Conservation (phyloP, 495 filamentous ascomycete species). For the Rusavskia elegans region DNA sequence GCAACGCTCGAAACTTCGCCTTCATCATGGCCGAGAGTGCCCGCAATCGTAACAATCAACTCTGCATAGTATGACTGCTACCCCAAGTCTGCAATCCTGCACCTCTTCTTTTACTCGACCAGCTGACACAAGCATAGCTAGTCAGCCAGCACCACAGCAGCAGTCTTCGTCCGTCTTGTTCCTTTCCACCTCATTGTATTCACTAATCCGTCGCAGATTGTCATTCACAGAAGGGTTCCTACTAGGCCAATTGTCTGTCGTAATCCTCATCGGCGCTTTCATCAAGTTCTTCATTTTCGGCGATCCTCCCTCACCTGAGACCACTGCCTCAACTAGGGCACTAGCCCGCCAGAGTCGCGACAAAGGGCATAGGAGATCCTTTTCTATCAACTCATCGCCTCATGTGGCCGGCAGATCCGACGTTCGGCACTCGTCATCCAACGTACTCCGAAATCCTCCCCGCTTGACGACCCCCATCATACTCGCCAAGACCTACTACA, state of each 20-base stretch:
- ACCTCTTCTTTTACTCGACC: neutral
- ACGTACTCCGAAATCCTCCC: constrained; percentile 48
- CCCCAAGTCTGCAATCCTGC: neutral
- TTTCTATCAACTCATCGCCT: constrained; percentile 30
- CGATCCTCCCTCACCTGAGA: constrained; percentile 70
- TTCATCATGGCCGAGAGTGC: too few species aligned
- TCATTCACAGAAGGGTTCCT: constrained; percentile 90
- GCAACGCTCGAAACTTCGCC: too few species aligned
- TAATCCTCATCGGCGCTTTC: constrained; percentile 78
- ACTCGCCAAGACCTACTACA: constrained; percentile 93
- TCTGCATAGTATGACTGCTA: neutral
- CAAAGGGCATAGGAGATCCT: constrained; percentile 45
- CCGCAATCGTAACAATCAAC: neutral
- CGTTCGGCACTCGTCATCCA: constrained; percentile 61
- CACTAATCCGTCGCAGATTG: constrained; percentile 30
- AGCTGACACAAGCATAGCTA: neutral
- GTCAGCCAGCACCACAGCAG: constrained; percentile 2
- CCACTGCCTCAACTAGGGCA: constrained; percentile 48
- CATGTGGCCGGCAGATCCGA: constrained; percentile 18
- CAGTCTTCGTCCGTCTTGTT: constrained; percentile 31
- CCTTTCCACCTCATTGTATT: neutral
- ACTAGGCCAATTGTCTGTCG: constrained; percentile 80
- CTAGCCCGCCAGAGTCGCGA: constrained; percentile 52
- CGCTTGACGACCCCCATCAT: constrained; percentile 77
- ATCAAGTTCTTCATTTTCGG: constrained; percentile 99